Evolutionary conservation across 2,329 filamentous ascomycete species (phyloP).

Genomic region (Apiospora pterosperma): DNA sequence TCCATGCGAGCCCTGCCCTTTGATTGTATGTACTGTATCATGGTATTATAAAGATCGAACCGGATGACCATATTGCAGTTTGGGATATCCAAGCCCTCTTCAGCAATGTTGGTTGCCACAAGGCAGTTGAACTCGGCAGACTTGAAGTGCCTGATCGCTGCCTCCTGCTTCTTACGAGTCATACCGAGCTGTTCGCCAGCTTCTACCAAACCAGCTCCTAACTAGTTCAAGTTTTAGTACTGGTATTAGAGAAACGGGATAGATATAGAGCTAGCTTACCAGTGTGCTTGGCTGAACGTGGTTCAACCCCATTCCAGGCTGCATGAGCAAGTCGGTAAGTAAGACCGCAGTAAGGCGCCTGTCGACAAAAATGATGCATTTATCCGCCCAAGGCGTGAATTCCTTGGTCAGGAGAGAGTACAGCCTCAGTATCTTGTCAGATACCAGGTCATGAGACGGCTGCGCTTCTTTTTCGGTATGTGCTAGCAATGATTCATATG

Average conservation of each 20-base stretch:
- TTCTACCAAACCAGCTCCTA: constrained; percentile 46
- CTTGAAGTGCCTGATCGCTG: constrained; percentile 65
- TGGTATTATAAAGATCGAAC: constrained; percentile 84
- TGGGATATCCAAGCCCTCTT: constrained; percentile 66
- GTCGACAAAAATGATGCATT: constrained; percentile 87
- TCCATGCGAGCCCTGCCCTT: constrained; percentile 77
- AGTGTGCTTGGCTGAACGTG: constrained; percentile 56
- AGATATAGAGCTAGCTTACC: constrained; percentile 33
- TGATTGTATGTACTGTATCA: constrained; percentile 95
- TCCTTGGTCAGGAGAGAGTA: constrained; percentile 53
- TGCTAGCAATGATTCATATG: constrained; percentile 37
- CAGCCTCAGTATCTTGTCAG: background rate
- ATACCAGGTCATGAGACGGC: background rate
- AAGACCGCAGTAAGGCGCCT: constrained; percentile 74
- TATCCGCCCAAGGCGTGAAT: constrained; percentile 57
- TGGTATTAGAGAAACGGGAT: background rate
- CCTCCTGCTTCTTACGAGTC: constrained; percentile 70
- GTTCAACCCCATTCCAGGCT: constrained; percentile 49
- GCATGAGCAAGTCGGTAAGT: constrained; percentile 64
- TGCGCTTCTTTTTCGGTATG: background rate
- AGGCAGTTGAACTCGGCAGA: constrained; percentile 59
- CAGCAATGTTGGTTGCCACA: constrained; percentile 64
- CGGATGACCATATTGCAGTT: constrained; percentile 66
- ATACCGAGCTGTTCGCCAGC: constrained; percentile 42
- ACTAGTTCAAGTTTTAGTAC: constrained; percentile 17